A percentile compares a stretch with the other conserved stretches of the same genome.
Evolutionary conservation across 768 basidiomycete species (phyloP).

Genomic region (Leccinellum rugosiceps): DNA sequence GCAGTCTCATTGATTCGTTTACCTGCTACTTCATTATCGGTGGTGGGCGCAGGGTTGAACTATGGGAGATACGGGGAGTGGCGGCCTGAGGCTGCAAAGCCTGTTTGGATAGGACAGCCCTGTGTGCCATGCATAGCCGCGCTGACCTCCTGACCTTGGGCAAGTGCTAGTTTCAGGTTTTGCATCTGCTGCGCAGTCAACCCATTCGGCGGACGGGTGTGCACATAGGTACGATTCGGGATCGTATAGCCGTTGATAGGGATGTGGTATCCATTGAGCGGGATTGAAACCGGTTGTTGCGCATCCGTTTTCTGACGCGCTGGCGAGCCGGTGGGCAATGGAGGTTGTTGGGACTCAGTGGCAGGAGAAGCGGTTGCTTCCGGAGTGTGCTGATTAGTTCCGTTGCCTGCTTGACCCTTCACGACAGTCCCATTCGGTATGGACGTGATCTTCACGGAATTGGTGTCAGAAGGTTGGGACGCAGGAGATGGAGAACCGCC

Average conservation of each 20-base stretch:
- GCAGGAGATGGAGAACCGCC: slow-evolving; percentile 35
- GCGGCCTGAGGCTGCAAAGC: slow-evolving; percentile 52
- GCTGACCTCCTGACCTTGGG: slow-evolving; percentile 41
- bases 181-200: slow-evolving; percentile 58
- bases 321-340: slow-evolving; percentile 34
- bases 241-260: slow-evolving; percentile 40
- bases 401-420: slow-evolving; percentile 33
- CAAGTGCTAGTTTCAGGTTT: slow-evolving; percentile 56
- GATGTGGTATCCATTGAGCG: slow-evolving; percentile 48
- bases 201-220: slow-evolving; percentile 35
- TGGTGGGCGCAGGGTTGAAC: slow-evolving; percentile 31
- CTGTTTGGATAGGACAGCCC: slow-evolving; percentile 41
- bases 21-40: slow-evolving; percentile 39
- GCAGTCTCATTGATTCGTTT: too few species aligned
- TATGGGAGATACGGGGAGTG: slow-evolving; percentile 54
- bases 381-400: slow-evolving; percentile 21
- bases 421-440: slow-evolving; percentile 15
- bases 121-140: slow-evolving; percentile 32
- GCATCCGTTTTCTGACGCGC: slow-evolving; percentile 49
- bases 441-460: slow-evolving; percentile 24
- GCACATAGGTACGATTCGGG: slow-evolving; percentile 34
- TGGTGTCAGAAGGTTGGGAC: slow-evolving; percentile 41
- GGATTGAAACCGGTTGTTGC: slow-evolving; percentile 40
- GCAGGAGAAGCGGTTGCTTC: slow-evolving; percentile 13
- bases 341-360: slow-evolving; percentile 21